Base-by-base conservation (phyloP, 805 yeast genomes). In the Priceomyces haplophilus region DNA sequence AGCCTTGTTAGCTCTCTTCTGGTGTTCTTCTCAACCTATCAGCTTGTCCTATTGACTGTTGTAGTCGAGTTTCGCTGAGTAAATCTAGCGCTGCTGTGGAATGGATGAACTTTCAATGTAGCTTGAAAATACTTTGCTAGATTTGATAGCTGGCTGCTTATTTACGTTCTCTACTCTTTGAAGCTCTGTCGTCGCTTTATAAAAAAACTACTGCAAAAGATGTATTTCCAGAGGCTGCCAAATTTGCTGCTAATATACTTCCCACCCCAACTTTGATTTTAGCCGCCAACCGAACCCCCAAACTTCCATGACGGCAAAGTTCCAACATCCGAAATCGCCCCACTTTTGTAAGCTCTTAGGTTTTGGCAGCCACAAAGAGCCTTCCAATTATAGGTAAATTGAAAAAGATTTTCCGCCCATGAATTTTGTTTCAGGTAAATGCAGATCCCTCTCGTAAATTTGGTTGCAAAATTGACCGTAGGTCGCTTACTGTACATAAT, bases 391-490 rank as follows among this genome's bases (percentile, higher is more conserved):
- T 6, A 15, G 31, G 15, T 10, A 11, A 10, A 27, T 27, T 27
- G 31, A 12, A 12, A 11, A 12, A 27, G 31, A n/a, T n/a, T n/a
- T 27, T 27, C 5, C 15, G 31, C 15, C 8, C 6, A 21, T 6
- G 24, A 8, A 15, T 27, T 10, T n/a, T 27, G n/a, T 27, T 27
- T 27, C 31, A 27, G 31, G 31, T 12, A 10, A 27, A 5, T 27
- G 31, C 31, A 12, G 31, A 27, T 12, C 15, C 15, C 31, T 15
- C 31, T 10, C 15, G n/a, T 10, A 27, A 4, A 27, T 27, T 27
- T 27, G 31, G 31, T n/a, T 27, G 31, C 31, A 27, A 27, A 27
- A 11, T 27, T 27, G 31, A 27, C n/a, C n/a, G n/a, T n/a, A n/a
- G n/a, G n/a, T 12, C 7, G n/a, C 5, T 12, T 27, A 4, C 5